phyloP scores from a whole-genome alignment of 2,329 filamentous ascomycete genomes.

The Escovopsis sp. region DNA sequence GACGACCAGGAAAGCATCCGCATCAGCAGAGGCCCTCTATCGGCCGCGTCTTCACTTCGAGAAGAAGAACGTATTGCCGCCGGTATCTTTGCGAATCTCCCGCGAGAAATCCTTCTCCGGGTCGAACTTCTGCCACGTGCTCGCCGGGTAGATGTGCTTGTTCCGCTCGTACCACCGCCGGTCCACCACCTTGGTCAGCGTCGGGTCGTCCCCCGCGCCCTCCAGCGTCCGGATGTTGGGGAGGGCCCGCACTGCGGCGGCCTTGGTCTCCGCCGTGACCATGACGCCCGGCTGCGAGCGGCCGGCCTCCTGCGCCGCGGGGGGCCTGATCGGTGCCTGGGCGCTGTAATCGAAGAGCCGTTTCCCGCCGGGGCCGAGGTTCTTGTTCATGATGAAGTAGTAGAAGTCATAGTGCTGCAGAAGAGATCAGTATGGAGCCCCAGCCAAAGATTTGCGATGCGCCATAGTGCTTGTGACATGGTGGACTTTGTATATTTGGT shows the following conservation, averaged over 20 bases:
- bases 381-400: slow-evolving; percentile 88
- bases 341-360: slow-evolving; percentile 62
- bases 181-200: slow-evolving; percentile 85
- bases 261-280: slow-evolving; percentile 17
- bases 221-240: slow-evolving; percentile 46
- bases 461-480: no score
- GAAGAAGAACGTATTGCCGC: slow-evolving; percentile 91
- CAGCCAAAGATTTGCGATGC: slow-evolving; percentile 2
- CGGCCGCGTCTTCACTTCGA: slow-evolving; percentile 30
- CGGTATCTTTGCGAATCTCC: slow-evolving; percentile 64
- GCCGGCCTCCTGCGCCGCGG: background rate
- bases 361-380: slow-evolving; percentile 52
- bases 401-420: slow-evolving; percentile 89
- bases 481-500: no score
- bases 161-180: slow-evolving; percentile 93
- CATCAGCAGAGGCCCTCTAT: no score
- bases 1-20: no score
- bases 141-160: slow-evolving; percentile 96
- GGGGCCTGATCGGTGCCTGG: slow-evolving; percentile 26
- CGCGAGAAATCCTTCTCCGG: slow-evolving; percentile 71
- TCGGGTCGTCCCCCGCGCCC: slow-evolving; percentile 62
- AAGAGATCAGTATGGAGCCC: slow-evolving; percentile 8
- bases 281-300: slow-evolving; percentile 11
- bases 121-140: slow-evolving; percentile 89
- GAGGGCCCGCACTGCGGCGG: slow-evolving; percentile 22